Evolutionary conservation across 2,329 filamentous ascomycete species (phyloP), one percentile per base, ranked within the genome.

Genomic region (Teratosphaeria gauchensis): DNA sequence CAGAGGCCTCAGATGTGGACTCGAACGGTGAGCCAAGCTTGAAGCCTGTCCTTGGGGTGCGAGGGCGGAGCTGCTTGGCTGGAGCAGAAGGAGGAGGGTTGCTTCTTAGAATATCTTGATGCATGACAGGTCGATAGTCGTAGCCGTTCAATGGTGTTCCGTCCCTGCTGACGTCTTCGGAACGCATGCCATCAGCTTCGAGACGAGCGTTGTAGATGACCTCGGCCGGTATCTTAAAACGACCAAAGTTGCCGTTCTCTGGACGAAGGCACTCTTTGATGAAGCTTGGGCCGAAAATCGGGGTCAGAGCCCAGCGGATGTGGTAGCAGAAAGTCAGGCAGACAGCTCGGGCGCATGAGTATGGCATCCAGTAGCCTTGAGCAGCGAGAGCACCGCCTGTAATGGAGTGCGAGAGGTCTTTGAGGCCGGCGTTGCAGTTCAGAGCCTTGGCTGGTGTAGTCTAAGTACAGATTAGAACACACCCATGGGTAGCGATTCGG

Each of bases 351-450:
- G 94, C 94, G 65, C 91, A 95, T 46, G 84, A 77, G 68, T 86
- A 97, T 1, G 92, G 92, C 83, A 97, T 90, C 94, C 94, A 99
- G 74, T 97, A 99, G 35, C 94, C 92, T 84, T 99, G 94, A 56
- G 92, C 92, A 61, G 84, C 84, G 59, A 97, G 85, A 32, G 91
- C 86, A 6, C 94, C 94, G 30, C 94, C 94, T 0, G 94, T 99
- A 71, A 97, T 95, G 73, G 90, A 96, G 72, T 95, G 88, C 31
- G 88, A 90, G 61, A 97, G 89, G n/a, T 94, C 87, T 64, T 87
- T 85, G 35, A 99, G 82, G 5, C 92, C 92, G 0, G 84, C 83
- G 66, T 96, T 97, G 57, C 73, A 58, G 35, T 64, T 68, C 30
- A 75, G 76, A 76, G 94, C 90, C 73, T 92, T 95, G 7, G 87